These are phyloP conservation scores for grape (Vitis vinifera) DNA, from an alignment of 164 flowering plant genomes.

Conservation along the genomic window DNA sequence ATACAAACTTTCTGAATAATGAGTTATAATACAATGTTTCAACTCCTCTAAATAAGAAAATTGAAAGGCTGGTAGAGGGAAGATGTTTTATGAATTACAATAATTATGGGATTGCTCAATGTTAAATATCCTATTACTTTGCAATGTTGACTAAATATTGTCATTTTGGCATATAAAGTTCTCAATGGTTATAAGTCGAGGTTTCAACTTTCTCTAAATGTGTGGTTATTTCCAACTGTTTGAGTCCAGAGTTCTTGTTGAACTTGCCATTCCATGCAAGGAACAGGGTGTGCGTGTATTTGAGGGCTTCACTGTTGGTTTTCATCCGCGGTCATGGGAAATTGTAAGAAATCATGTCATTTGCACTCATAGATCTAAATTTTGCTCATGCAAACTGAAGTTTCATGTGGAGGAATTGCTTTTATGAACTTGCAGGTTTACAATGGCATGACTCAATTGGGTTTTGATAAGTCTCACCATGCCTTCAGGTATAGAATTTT, in stretches of 20 bases:
- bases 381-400: neutral
- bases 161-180: too few species aligned
- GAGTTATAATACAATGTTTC: too few species aligned
- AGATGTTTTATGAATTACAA: too few species aligned
- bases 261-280: slow-evolving; percentile 86
- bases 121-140: too few species aligned
- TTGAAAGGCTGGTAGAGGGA: too few species aligned
- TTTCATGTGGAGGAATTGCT: neutral
- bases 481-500: slow-evolving; percentile 65
- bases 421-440: slow-evolving; percentile 56
- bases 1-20: too few species aligned
- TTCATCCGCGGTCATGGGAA: slow-evolving; percentile 96
- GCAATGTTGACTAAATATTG: too few species aligned
- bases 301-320: slow-evolving; percentile 93
- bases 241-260: slow-evolving; percentile 59
- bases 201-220: neutral
- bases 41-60: too few species aligned
- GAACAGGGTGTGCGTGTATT: slow-evolving; percentile 74
- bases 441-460: slow-evolving; percentile 87
- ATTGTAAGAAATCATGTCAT: slow-evolving; percentile 49
- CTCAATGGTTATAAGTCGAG: too few species aligned
- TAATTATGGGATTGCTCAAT: too few species aligned
- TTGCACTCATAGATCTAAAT: neutral
- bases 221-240: neutral
- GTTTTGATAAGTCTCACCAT: slow-evolving; percentile 63